Percentiles rank a stretch among this genome's conserved stretches.
Conservation (phyloP, 371 early-diverging fungal species). For the Mucor mucedo region DNA sequence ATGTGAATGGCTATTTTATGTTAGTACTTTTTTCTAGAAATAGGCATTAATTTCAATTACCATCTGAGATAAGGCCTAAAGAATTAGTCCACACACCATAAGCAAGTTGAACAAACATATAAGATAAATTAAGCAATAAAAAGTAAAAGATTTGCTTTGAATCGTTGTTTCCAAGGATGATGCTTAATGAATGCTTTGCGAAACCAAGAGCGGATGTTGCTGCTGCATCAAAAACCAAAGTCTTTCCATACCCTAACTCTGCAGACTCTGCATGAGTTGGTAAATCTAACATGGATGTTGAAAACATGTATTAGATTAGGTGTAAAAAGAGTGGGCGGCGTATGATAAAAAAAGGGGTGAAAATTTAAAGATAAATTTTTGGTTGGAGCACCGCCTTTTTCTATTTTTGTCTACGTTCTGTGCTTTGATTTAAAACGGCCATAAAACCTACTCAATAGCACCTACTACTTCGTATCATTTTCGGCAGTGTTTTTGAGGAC, state of each 20-base stretch:
- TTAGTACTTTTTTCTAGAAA: neutral
- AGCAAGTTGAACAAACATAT: constrained; percentile 90
- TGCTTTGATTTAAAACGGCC: too few relatives aligned
- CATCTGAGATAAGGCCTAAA: constrained; percentile 92
- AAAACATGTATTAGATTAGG: constrained; percentile 12
- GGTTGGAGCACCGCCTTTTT: neutral
- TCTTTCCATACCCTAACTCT: constrained; percentile 39
- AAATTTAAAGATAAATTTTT: constrained; percentile 2
- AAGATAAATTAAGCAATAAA: constrained; percentile 86
- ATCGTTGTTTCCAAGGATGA: constrained; percentile 68
- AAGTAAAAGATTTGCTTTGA: constrained; percentile 93
- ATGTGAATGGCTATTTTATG: constrained; percentile 84
- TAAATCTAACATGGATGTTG: constrained; percentile 42
- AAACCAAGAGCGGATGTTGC: constrained; percentile 37
- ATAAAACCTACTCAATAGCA: too few relatives aligned
- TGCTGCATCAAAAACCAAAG: constrained; percentile 41
- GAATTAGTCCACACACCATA: constrained; percentile 93
- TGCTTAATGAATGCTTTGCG: constrained; percentile 52
- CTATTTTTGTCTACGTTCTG: neutral
- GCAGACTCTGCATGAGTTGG: constrained; percentile 51
- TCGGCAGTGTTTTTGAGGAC: too few relatives aligned
- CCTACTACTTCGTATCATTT: too few relatives aligned
- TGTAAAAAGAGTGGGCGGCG: neutral
- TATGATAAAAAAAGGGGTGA: constrained; percentile 5
- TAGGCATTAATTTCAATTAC: constrained; percentile 34